A percentile compares a stretch with the other conserved stretches of the same genome.
Conservation (phyloP, 1,284 basidiomycete species). For the Phaffia rhodozyma region DNA sequence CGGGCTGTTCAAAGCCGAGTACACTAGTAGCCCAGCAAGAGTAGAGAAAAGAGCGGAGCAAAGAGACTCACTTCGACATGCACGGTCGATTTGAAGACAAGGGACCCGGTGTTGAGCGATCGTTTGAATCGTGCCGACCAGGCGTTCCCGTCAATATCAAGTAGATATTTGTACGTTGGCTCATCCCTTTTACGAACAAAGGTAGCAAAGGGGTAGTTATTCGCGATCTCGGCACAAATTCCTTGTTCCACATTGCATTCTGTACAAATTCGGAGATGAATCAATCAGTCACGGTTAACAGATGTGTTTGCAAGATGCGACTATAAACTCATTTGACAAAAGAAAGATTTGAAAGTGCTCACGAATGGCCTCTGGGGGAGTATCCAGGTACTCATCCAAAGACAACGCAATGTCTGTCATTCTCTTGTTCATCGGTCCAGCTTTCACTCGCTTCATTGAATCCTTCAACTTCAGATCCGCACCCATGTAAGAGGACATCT, state of each 20-base stretch:
- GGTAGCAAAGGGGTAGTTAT: not conserved
- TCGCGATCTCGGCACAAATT: slow-evolving; percentile 7
- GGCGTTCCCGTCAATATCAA: slow-evolving; percentile 16
- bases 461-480: not conserved
- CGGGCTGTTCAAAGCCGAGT: not conserved
- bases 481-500: no score
- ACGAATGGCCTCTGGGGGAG: slow-evolving; percentile 7
- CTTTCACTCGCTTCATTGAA: not conserved
- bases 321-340: no score
- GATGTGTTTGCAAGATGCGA: no score
- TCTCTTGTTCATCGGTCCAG: slow-evolving; percentile 11
- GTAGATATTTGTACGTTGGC: slow-evolving; percentile 4
- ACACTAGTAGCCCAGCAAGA: no score
- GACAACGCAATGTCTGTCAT: slow-evolving; percentile 14
- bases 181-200: slow-evolving; percentile 1
- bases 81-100: slow-evolving; percentile 13
- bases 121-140: slow-evolving; percentile 14
- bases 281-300: no score
- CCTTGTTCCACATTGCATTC: slow-evolving; percentile 15
- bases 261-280: not conserved
- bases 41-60: not conserved
- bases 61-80: not conserved
- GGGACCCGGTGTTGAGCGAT: slow-evolving; percentile 7
- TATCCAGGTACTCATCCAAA: not conserved
- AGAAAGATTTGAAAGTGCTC: not conserved